Conservation (phyloP, 2,329 filamentous ascomycete genomes). For the Stagonosporopsis tanaceti region DNA sequence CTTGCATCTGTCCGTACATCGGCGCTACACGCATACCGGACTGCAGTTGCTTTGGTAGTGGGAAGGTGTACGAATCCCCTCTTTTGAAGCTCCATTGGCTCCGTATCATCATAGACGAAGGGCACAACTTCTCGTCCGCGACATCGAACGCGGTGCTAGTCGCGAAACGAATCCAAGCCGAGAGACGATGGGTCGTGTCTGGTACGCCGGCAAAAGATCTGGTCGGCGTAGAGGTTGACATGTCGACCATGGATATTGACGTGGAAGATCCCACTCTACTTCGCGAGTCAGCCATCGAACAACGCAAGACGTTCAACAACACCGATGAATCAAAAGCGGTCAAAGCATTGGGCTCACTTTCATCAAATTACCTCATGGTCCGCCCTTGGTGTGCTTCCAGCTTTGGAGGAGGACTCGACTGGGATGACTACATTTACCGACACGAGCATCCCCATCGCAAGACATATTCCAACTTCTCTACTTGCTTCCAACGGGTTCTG, state of each 20-base stretch:
- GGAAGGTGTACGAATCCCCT: conserved; percentile 63
- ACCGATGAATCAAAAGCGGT: conserved; percentile 52
- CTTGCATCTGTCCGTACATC: conserved; percentile 53
- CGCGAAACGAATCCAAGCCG: conserved; percentile 64
- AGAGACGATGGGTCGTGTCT: conserved; percentile 86
- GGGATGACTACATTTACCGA: conserved; percentile 73
- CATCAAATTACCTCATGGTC: conserved; percentile 73
- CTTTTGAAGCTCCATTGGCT: conserved; percentile 81
- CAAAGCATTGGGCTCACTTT: conserved; percentile 72
- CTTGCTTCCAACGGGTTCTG: conserved; percentile 73
- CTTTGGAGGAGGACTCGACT: conserved; percentile 70
- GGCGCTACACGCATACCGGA: conserved; percentile 53
- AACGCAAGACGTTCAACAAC: conserved; percentile 51
- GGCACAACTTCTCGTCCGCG: conserved; percentile 80
- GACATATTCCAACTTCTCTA: conserved; percentile 63
- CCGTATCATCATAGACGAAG: conserved; percentile 90
- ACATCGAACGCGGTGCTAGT: conserved; percentile 66
- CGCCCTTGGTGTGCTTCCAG: conserved; percentile 77
- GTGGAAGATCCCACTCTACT: conserved; percentile 33
- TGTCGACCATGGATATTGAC: conserved; percentile 50
- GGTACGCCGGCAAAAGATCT: conserved; percentile 88
- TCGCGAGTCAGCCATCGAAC: conserved; percentile 47
- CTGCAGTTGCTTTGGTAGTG: conserved; percentile 54
- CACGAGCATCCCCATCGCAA: conserved; percentile 59
- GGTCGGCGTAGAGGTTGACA: conserved; percentile 74